Percentiles rank a stretch among this genome's conserved stretches.
Conservation (phyloP, 2,329 filamentous ascomycete species). For the Lecanicillium sp. region DNA sequence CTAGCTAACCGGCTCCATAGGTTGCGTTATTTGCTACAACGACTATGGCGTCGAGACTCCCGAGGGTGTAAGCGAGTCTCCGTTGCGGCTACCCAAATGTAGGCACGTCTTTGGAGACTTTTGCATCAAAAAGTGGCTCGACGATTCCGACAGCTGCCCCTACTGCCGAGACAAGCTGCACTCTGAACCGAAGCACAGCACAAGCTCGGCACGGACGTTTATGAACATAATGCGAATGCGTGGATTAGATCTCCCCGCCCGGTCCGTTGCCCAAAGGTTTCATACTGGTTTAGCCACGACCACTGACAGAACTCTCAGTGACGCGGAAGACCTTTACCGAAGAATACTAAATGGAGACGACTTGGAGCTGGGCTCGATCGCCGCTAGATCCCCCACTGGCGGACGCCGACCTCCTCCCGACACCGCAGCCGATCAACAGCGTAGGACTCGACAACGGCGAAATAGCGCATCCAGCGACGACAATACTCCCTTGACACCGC, state of each 20-base stretch:
- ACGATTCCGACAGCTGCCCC: constrained; percentile 53
- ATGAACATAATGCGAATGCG: constrained; percentile 22
- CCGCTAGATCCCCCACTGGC: not conserved
- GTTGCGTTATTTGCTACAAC: constrained; percentile 57
- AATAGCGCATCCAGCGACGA: constrained; percentile 1
- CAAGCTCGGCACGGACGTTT: constrained; percentile 17
- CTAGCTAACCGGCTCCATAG: constrained; percentile 23
- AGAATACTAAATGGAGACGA: constrained; percentile 4
- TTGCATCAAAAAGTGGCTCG: constrained; percentile 59
- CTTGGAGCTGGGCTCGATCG: not conserved
- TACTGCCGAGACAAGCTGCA: constrained; percentile 56
- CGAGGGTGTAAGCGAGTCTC: constrained; percentile 48
- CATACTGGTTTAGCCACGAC: too few species aligned
- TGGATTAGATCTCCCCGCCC: constrained; percentile 4
- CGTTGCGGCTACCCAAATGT: constrained; percentile 51
- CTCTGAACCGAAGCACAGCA: constrained; percentile 30
- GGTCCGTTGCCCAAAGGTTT: too few species aligned
- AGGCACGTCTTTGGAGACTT: constrained; percentile 56
- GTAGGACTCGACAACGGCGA: constrained; percentile 2
- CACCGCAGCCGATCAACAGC: not conserved
- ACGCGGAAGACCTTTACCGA: constrained; percentile 2
- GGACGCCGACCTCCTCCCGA: constrained; percentile 1
- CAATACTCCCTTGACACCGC: too few species aligned
- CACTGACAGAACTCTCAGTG: not conserved
- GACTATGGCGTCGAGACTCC: constrained; percentile 49